Percentiles rank a stretch among this genome's conserved stretches.
Conservation (phyloP, 2,329 filamentous ascomycete species). For the Helminthosporium solani region DNA sequence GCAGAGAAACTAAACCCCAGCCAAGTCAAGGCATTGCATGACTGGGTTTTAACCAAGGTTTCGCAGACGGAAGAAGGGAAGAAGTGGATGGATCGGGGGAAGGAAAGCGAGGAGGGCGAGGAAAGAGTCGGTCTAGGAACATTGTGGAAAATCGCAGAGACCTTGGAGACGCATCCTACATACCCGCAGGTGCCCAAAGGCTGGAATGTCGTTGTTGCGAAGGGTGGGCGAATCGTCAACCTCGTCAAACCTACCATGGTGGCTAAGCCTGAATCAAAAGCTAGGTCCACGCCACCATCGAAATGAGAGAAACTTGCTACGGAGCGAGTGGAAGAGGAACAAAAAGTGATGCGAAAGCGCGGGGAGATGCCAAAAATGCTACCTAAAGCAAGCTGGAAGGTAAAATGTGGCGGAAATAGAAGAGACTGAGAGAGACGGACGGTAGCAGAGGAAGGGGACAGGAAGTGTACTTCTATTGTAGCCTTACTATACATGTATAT, state of each 20-base stretch:
- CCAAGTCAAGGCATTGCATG: too few species aligned
- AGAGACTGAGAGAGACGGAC: not conserved
- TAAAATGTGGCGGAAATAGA: not conserved
- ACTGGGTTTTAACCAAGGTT: constrained; percentile 60
- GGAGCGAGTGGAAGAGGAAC: too few species aligned
- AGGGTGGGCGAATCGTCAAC: constrained; percentile 69
- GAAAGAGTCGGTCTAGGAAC: not conserved
- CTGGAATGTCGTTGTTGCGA: constrained; percentile 63
- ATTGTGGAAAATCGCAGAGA: constrained; percentile 34
- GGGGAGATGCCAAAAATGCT: not conserved
- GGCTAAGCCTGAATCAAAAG: too few species aligned
- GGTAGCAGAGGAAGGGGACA: not conserved
- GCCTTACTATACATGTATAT: not conserved
- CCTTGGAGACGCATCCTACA: constrained; percentile 6
- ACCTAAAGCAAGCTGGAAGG: not conserved
- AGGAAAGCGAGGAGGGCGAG: constrained; percentile 40
- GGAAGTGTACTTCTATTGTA: not conserved
- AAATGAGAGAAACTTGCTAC: too few species aligned
- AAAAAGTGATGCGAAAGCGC: too few species aligned
- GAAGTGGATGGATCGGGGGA: constrained; percentile 45
- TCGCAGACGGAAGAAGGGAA: constrained; percentile 14
- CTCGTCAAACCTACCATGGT: constrained; percentile 56
- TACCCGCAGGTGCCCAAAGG: constrained; percentile 18
- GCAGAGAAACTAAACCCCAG: too few species aligned
- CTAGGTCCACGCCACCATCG: too few species aligned